Evolutionary conservation across 2,329 filamentous ascomycete species (phyloP).

Genomic region (Pseudogymnoascus sp.): DNA sequence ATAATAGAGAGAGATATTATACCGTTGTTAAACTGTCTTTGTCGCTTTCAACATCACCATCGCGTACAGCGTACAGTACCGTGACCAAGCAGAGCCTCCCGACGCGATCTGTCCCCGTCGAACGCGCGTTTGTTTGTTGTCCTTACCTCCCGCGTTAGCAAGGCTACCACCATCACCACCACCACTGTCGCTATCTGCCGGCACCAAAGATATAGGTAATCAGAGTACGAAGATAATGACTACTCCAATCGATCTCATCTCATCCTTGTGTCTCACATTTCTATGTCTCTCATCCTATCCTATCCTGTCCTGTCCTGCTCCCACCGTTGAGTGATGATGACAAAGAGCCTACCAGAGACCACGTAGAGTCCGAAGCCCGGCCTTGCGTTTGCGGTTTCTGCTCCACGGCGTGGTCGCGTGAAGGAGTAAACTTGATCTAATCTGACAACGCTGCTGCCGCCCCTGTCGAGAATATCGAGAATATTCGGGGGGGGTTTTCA

Average conservation of each 20-base stretch:
- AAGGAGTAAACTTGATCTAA: slow-evolving; percentile 28
- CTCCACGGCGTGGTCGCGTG: slow-evolving; percentile 14
- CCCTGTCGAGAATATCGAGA: slow-evolving; percentile 25
- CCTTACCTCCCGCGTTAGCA: background rate
- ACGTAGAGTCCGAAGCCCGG: slow-evolving; percentile 19
- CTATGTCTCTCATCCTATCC: slow-evolving; percentile 9
- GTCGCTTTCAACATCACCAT: background rate
- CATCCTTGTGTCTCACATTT: slow-evolving; percentile 2
- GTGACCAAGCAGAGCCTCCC: background rate
- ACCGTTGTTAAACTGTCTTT: background rate
- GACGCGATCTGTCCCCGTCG: background rate
- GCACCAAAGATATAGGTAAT: background rate
- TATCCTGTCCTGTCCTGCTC: too few relatives aligned
- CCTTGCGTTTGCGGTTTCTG: slow-evolving; percentile 14
- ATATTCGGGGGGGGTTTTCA: background rate
- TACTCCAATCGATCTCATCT: background rate
- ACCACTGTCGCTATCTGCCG: background rate
- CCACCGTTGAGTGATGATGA: slow-evolving; percentile 23
- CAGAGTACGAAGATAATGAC: background rate
- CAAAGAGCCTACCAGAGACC: slow-evolving; percentile 22
- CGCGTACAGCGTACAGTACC: background rate
- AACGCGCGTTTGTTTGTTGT: background rate
- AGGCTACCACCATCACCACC: background rate
- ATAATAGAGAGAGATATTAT: too few relatives aligned
- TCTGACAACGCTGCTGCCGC: slow-evolving; percentile 22